Evolutionary conservation across 2,329 filamentous ascomycete genomes (phyloP), one percentile per base, ranked within the genome.

Genomic region (Hypoxylon rubiginosum): DNA sequence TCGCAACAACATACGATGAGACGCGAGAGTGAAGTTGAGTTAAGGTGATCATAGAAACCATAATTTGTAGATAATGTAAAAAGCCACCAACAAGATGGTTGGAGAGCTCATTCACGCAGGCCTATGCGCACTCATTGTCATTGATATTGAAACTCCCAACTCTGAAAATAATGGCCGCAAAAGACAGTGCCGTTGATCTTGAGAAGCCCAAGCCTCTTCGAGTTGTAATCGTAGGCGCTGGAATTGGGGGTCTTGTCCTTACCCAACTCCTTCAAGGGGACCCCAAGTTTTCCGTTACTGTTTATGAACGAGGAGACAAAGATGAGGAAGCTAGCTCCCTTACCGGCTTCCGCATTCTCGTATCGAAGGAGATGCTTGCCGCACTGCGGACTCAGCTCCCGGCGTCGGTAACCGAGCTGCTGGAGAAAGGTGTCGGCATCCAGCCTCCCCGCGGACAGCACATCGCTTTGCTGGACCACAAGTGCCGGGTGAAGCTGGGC

Each of bases 291-390:
- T 45, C 34, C 19, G 56, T 59, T 39, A 34, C 56, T 32, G 56
- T 59, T 45, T 59, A 59, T 17, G 56, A 59, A 17, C 46, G 56
- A 24, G 56, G 56, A 11, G 30, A 19, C 28, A 17, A 48, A 32
- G 48, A 59, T 52, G 56, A 49, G 26, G 56, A 41, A 39, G 43
- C 36, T 9, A 59, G 48, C 24, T 59, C 56, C 10, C 39, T 59
- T 24, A 49, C 43, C 28, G 56, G 56, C 7, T 59, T 59, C 26
- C 56, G 56, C 34, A 59, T 59, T 24, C 48, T 59, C 10, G 34
- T 59, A n/a, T 49, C 56, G 1, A 45, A 49, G 43, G 34, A 49
- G n/a, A 59, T 59, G 45, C 56, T 59, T 15, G 36, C 45, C 8
- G 48, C 34, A 7, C 19, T 59, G 36, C 24, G 56, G 3, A 24